phyloP scores from a whole-genome alignment of 805 yeast genomes.

The Clavispora carvajalis region DNA sequence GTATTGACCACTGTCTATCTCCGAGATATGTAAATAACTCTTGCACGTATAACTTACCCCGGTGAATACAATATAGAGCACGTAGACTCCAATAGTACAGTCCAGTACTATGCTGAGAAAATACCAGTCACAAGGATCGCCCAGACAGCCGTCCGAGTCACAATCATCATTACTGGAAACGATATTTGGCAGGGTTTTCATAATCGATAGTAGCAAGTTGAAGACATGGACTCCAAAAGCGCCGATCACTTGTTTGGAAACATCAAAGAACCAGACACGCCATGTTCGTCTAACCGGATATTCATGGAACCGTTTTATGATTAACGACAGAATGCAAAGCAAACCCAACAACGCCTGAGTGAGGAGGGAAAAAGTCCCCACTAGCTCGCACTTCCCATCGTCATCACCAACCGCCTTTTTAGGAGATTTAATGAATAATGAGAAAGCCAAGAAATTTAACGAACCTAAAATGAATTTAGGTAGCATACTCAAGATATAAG shows the following conservation, averaged over 20 bases:
- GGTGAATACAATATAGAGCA: constrained; percentile 52
- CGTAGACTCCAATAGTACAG: constrained; percentile 90
- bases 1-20: constrained; percentile 53
- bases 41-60: constrained; percentile 40
- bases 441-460: neutral
- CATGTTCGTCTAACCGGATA: constrained; percentile 77
- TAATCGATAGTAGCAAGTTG: constrained; percentile 65
- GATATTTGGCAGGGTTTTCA: constrained; percentile 33
- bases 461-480: neutral
- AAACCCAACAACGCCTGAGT: constrained; percentile 76
- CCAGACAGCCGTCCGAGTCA: constrained; percentile 10
- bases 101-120: constrained; percentile 83
- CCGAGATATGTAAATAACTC: constrained; percentile 34
- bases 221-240: constrained; percentile 78
- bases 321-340: constrained; percentile 66
- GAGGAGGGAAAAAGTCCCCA: constrained; percentile 82
- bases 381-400: constrained; percentile 37
- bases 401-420: constrained; percentile 5
- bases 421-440: neutral
- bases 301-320: constrained; percentile 73
- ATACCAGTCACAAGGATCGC: constrained; percentile 91
- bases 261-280: constrained; percentile 86
- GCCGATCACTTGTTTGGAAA: constrained; percentile 83
- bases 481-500: neutral
- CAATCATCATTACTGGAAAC: constrained; percentile 7